Evolutionary conservation across 2,329 filamentous ascomycete species (phyloP).

Genomic region (Penicillium sp.): DNA sequence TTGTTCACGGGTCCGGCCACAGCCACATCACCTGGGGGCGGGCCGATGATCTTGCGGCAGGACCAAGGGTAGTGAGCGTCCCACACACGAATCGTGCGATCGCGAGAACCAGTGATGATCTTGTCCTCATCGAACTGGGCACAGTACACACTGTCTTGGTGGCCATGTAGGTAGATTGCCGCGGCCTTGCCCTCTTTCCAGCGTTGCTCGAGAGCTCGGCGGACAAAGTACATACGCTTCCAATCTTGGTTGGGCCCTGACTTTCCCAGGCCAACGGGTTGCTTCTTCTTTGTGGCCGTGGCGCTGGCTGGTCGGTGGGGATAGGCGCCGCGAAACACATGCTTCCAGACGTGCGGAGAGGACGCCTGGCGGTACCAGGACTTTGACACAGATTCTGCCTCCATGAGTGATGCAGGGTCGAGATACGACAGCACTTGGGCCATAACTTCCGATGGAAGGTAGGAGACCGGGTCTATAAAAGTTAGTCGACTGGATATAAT

Average conservation of each 20-base stretch:
- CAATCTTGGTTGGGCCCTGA: constrained; percentile 69
- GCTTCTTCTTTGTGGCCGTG: constrained; percentile 49
- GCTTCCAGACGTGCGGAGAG: constrained; percentile 63
- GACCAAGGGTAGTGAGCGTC: constrained; percentile 80
- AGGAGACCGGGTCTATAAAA: constrained; percentile 53
- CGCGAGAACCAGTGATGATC: constrained; percentile 93
- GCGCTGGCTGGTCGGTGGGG: constrained; percentile 43
- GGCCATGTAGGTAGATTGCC: constrained; percentile 87
- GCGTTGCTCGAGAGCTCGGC: constrained; percentile 71
- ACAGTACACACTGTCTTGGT: constrained; percentile 96
- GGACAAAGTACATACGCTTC: constrained; percentile 80
- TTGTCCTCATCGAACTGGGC: constrained; percentile 97
- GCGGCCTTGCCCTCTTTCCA: constrained; percentile 80
- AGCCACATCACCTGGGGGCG: constrained; percentile 59
- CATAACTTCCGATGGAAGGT: constrained; percentile 61
- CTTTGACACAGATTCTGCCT: constrained; percentile 58
- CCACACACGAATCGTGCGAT: constrained; percentile 95
- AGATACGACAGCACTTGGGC: constrained; percentile 62
- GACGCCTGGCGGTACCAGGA: constrained; percentile 59
- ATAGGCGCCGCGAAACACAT: constrained; percentile 61
- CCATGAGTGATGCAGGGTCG: constrained; percentile 58
- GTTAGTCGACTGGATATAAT: constrained; percentile 8
- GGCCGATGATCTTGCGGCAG: constrained; percentile 82
- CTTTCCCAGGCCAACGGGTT: constrained; percentile 57
- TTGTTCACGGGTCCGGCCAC: constrained; percentile 50